Conservation (phyloP, 768 basidiomycete genomes). For the Boletus insuetus region DNA sequence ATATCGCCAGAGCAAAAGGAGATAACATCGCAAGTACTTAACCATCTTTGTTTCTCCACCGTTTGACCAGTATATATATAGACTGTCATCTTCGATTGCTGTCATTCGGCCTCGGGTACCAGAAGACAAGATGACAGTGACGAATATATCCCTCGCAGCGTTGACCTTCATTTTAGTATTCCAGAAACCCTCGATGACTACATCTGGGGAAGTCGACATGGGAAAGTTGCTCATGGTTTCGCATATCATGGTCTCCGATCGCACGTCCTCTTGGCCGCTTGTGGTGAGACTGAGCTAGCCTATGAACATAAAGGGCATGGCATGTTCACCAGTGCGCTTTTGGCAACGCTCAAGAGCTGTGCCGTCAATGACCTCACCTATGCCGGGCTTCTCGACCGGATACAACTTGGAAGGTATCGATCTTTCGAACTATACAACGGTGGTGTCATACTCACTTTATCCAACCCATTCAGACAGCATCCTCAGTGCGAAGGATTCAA, state of each 20-base stretch:
- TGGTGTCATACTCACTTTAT: neutral
- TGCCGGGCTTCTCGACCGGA: constrained; percentile 13
- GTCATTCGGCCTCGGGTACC: constrained; percentile 42
- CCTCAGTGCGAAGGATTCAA: constrained; percentile 30
- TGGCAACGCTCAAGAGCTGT: constrained; percentile 8
- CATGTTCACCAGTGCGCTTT: constrained; percentile 25
- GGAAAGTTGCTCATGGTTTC: constrained; percentile 10
- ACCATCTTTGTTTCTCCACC: neutral
- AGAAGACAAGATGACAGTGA: constrained; percentile 16
- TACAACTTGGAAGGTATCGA: constrained; percentile 2
- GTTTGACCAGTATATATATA: constrained; percentile 10
- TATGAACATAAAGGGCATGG: constrained; percentile 22
- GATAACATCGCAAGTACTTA: constrained; percentile 40
- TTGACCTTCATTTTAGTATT: constrained; percentile 1
- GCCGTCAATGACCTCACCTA: constrained; percentile 24
- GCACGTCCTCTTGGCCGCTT: constrained; percentile 44
- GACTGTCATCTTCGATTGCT: constrained; percentile 48
- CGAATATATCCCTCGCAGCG: constrained; percentile 6
- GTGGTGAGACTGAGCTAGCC: constrained; percentile 38
- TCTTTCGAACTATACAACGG: constrained; percentile 5
- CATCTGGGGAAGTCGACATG: constrained; percentile 20
- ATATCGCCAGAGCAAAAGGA: constrained; percentile 38
- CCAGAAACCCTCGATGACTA: constrained; percentile 24
- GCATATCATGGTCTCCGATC: constrained; percentile 31
- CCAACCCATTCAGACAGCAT: constrained; percentile 16